Percentiles rank a stretch among this genome's conserved stretches.
Conservation (phyloP, 2,329 filamentous ascomycete genomes). For the Ceratocystis colombiana region DNA sequence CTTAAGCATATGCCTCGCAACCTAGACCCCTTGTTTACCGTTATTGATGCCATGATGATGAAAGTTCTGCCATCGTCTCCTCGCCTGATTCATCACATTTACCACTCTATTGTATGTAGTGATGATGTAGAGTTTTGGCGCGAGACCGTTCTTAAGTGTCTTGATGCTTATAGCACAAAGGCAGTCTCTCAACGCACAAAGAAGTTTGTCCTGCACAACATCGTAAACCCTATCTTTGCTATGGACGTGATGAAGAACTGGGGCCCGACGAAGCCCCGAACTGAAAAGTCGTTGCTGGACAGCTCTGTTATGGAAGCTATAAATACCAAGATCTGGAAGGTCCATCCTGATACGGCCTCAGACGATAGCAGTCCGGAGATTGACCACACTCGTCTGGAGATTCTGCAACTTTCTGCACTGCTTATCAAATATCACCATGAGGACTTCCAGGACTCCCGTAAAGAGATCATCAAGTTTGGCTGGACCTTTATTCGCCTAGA, state of each 20-base stretch:
- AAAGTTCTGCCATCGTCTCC: conserved; percentile 73
- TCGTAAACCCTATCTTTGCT: conserved; percentile 91
- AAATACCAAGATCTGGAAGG: conserved; percentile 87
- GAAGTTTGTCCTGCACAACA: conserved; percentile 79
- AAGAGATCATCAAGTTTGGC: conserved; percentile 97
- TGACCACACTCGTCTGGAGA: conserved; percentile 91
- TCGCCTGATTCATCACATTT: conserved; percentile 70
- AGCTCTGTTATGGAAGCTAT: conserved; percentile 79
- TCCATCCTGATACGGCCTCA: conserved; percentile 67
- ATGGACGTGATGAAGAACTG: conserved; percentile 90
- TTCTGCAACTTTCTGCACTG: conserved; percentile 88
- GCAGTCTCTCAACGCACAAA: conserved; percentile 79
- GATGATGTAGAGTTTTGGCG: conserved; percentile 81
- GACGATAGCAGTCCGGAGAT: conserved; percentile 79
- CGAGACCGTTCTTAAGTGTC: conserved; percentile 67
- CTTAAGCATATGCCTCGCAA: conserved; percentile 65
- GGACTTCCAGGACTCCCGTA: conserved; percentile 80
- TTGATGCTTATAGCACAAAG: conserved; percentile 76
- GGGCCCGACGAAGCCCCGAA: conserved; percentile 45
- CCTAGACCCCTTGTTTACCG: conserved; percentile 69
- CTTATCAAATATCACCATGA: conserved; percentile 89
- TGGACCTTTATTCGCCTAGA: conserved; percentile 99
- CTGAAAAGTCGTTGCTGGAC: conserved; percentile 61
- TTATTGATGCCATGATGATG: conserved; percentile 74
- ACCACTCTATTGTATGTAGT: conserved; percentile 70